phyloP scores from a whole-genome alignment of 176 grass and related monocot genomes.

The Lolium multiflorum region DNA sequence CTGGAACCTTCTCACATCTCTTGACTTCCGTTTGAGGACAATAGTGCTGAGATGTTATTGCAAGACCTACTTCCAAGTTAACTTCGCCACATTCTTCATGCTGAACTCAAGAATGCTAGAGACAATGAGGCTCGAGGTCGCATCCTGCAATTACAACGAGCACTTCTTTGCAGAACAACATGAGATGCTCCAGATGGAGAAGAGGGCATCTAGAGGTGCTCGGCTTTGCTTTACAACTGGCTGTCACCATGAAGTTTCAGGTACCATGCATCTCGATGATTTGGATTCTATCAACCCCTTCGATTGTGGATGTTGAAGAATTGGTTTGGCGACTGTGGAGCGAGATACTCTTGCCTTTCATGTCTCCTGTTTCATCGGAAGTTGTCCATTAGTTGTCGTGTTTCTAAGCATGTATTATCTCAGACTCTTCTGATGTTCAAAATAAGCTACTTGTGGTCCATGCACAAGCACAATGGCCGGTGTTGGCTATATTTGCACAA shows the following conservation, averaged over 20 bases:
- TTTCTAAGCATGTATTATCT: neutral
- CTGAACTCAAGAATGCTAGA: constrained; percentile 26
- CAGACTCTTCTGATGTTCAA: neutral
- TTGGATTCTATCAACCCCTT: neutral
- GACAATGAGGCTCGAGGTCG: neutral
- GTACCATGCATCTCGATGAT: neutral
- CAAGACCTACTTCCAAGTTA: neutral
- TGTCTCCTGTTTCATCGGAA: neutral
- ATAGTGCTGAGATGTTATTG: neutral
- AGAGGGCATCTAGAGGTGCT: constrained; percentile 27
- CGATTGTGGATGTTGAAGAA: neutral
- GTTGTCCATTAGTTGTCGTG: too few relatives aligned
- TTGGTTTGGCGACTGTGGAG: neutral
- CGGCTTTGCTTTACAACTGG: neutral
- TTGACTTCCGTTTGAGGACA: constrained; percentile 35
- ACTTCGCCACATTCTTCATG: constrained; percentile 11
- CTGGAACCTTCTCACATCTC: neutral
- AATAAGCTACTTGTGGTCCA: neutral
- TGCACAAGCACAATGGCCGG: too few relatives aligned
- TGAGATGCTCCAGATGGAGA: neutral
- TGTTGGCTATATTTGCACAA: neutral
- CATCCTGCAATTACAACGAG: neutral
- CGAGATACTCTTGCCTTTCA: neutral
- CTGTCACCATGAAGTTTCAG: neutral
- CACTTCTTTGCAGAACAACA: neutral